Conservation (phyloP, 2,329 filamentous ascomycete species). For the Hymenoscyphus albidus region DNA sequence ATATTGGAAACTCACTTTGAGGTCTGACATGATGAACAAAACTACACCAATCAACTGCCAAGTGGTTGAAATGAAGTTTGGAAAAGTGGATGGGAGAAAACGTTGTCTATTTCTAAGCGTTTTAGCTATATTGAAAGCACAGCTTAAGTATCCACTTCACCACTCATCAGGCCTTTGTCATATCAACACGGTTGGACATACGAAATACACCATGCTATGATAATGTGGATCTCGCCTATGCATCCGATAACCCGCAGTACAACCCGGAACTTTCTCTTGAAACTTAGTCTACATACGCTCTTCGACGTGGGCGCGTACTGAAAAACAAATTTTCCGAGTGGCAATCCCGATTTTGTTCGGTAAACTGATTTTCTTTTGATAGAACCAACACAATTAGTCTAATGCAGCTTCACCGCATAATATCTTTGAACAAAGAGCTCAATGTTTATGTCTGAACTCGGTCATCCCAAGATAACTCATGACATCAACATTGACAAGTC, state of each 20-base stretch:
- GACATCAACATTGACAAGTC: neutral
- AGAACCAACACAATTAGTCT: too few relatives aligned
- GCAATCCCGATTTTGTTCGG: too few relatives aligned
- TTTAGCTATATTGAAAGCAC: neutral
- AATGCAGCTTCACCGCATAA: too few relatives aligned
- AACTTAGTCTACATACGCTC: too few relatives aligned
- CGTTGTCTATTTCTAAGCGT: neutral
- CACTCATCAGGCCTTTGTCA: too few relatives aligned
- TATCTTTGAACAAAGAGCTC: too few relatives aligned
- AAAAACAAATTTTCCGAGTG: too few relatives aligned
- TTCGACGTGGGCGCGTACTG: too few relatives aligned
- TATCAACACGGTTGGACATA: neutral
- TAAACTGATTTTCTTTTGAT: too few relatives aligned
- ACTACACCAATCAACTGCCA: neutral
- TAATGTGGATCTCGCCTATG: neutral
- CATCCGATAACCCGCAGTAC: neutral
- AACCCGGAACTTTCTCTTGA: neutral
- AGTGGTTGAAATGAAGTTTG: neutral
- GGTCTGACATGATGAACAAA: conserved; percentile 56
- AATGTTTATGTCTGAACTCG: too few relatives aligned
- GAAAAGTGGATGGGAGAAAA: neutral
- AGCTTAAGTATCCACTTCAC: neutral
- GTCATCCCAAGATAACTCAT: neutral
- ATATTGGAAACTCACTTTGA: conserved; percentile 40
- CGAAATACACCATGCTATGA: neutral